phyloP scores from a whole-genome alignment of 306 rosid genomes.

The Erythrophleum fordii region DNA sequence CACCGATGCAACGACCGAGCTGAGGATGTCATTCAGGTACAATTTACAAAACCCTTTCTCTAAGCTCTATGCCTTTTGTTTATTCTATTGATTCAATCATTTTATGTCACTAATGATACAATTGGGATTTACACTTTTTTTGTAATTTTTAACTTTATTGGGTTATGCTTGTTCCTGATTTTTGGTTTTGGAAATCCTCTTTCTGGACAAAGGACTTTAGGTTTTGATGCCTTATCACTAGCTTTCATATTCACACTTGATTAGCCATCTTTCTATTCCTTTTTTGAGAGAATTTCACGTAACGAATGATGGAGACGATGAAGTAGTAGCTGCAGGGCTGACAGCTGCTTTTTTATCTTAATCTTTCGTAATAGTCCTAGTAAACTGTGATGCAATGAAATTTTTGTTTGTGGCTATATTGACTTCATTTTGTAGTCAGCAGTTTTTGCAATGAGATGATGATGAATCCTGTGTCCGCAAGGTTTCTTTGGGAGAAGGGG shows the following conservation, averaged over 20 bases:
- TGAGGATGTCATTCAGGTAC: constrained; percentile 87
- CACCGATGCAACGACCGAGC: constrained; percentile 95
- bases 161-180: not conserved
- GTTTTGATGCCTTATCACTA: not conserved
- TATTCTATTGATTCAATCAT: not conserved
- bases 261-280: not conserved
- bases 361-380: not conserved
- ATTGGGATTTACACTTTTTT: not conserved
- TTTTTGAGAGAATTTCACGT: not conserved
- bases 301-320: not conserved
- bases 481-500: not conserved
- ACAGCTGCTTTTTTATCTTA: not conserved
- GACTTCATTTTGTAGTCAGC: constrained; percentile 6
- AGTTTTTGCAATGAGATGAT: constrained; percentile 8
- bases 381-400: not conserved
- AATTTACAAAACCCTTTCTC: not conserved
- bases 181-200: not conserved
- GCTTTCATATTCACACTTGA: not conserved
- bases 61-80: not conserved
- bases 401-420: not conserved
- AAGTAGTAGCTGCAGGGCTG: not conserved
- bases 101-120: not conserved
- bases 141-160: not conserved
- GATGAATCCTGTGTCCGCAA: not conserved
- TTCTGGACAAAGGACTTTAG: not conserved